Conservation (phyloP, 75 land plant genomes). For the Gnetum montanum region DNA sequence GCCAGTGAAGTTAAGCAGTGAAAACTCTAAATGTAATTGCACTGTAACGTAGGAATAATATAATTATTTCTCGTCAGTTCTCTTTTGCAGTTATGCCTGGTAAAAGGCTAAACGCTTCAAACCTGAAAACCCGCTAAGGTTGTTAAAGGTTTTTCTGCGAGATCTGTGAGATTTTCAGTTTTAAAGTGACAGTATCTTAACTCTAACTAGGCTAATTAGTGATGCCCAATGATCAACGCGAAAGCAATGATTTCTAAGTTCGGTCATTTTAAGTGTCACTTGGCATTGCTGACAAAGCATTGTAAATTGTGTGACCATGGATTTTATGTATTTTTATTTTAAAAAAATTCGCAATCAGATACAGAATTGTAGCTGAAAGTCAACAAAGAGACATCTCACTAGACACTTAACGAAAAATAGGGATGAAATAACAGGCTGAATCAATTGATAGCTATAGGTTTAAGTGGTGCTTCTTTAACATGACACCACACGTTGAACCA, state of each 20-base stretch:
- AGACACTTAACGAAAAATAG: no score
- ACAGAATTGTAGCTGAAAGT: no score
- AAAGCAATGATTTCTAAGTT: slow-evolving; percentile 7
- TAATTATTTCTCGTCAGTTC: slow-evolving; percentile 8
- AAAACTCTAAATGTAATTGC: slow-evolving; percentile 74
- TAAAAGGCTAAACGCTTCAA: neutral
- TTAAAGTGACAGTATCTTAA: slow-evolving; percentile 6
- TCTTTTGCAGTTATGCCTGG: slow-evolving; percentile 12
- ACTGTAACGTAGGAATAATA: slow-evolving; percentile 34
- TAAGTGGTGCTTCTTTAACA: no score
- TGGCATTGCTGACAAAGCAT: slow-evolving; percentile 9
- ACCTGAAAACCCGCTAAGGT: slow-evolving; percentile 5
- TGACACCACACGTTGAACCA: no score
- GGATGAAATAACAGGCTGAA: no score
- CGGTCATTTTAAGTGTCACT: slow-evolving; percentile 18
- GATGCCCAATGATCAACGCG: slow-evolving; percentile 8
- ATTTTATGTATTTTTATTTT: no score
- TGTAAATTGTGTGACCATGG: slow-evolving; percentile 16
- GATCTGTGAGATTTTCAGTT: slow-evolving; percentile 7
- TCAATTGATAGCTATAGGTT: no score
- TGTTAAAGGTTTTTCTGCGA: slow-evolving; percentile 3
- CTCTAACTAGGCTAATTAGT: slow-evolving; percentile 2
- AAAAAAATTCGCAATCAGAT: no score
- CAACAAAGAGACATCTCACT: no score
- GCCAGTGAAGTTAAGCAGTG: no score